phyloP scores from a whole-genome alignment of 148 eudicot species.

The Chenopodium quinoa region DNA sequence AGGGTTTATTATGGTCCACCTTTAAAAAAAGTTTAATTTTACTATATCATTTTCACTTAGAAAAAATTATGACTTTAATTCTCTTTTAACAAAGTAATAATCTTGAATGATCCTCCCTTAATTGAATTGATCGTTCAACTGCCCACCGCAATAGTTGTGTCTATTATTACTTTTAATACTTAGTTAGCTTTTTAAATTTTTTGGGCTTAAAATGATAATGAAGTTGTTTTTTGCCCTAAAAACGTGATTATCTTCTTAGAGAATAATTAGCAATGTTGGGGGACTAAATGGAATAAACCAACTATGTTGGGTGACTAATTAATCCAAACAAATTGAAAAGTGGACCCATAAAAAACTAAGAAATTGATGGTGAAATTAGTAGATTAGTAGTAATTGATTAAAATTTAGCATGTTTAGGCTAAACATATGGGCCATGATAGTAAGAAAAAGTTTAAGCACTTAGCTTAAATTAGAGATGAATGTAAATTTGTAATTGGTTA shows the following conservation, averaged over 20 bases:
- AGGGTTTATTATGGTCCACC: slow-evolving; percentile 5
- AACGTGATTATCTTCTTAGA: slow-evolving; percentile 18
- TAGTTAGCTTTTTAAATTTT: not conserved
- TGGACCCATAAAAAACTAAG: no score
- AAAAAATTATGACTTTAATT: no score
- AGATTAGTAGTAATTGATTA: not conserved
- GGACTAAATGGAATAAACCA: not conserved
- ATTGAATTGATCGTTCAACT: slow-evolving; percentile 24
- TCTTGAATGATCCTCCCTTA: slow-evolving; percentile 2
- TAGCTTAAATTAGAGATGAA: not conserved
- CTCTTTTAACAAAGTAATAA: slow-evolving; percentile 1
- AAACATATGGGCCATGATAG: slow-evolving; percentile 11
- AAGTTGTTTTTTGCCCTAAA: not conserved
- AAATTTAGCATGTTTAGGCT: slow-evolving; percentile 3
- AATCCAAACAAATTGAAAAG: no score
- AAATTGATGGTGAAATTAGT: no score
- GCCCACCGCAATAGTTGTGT: not conserved
- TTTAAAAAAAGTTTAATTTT: not conserved
- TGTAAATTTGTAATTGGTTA: not conserved
- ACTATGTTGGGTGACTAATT: not conserved
- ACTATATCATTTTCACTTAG: not conserved
- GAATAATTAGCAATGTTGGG: slow-evolving; percentile 19
- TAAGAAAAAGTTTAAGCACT: not conserved
- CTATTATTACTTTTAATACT: not conserved
- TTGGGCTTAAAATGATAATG: slow-evolving; percentile 26